Percentiles rank a stretch among this genome's conserved stretches.
phyloP scores from a whole-genome alignment of 768 basidiomycete genomes.

The Russula foetens region DNA sequence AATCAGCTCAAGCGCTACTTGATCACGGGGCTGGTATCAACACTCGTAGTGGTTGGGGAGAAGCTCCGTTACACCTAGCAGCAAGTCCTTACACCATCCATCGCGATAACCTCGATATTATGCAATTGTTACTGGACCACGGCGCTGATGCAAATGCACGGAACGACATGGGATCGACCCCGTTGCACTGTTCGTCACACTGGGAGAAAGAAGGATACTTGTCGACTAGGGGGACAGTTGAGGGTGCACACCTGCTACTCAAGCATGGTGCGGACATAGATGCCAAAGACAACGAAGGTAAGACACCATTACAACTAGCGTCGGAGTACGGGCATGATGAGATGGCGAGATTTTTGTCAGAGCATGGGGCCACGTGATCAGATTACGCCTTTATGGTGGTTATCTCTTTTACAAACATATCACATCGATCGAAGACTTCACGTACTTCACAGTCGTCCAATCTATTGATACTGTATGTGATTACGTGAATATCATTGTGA shows the following conservation, averaged over 20 bases:
- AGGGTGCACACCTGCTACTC: not conserved
- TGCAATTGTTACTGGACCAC: not conserved
- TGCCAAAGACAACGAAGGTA: not conserved
- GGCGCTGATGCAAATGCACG: not conserved
- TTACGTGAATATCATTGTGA: no score
- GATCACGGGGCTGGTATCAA: not conserved
- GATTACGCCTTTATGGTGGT: not conserved
- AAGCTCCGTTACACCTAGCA: not conserved
- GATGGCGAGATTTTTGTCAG: not conserved
- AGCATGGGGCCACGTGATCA: not conserved
- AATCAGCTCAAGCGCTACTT: not conserved
- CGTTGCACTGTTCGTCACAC: not conserved
- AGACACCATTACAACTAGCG: not conserved
- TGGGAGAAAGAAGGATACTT: fast-evolving
- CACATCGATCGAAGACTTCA: no score
- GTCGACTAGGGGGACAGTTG: not conserved
- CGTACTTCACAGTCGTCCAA: not conserved
- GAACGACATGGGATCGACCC: not conserved
- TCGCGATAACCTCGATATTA: not conserved
- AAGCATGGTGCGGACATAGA: not conserved
- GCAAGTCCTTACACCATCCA: not conserved
- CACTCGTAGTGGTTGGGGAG: not conserved
- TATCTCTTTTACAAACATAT: not conserved
- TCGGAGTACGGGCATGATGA: not conserved
- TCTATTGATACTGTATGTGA: not conserved